Evolutionary conservation across 257 asterid genomes (phyloP).

Genomic region (Handroanthus guayacan): DNA sequence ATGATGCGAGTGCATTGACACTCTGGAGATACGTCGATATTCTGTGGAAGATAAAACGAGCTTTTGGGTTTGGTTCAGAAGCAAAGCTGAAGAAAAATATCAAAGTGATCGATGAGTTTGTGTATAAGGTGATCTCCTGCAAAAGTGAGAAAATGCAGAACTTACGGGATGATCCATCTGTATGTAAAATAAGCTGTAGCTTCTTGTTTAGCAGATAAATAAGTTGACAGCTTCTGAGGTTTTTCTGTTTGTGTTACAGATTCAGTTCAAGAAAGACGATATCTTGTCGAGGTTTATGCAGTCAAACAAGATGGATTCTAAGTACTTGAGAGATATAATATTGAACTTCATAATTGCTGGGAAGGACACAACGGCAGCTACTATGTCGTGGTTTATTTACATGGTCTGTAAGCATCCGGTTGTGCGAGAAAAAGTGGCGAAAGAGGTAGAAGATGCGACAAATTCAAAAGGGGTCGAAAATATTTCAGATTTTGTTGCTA

Average conservation of each 20-base stretch:
- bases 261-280: constrained; percentile 61
- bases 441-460: constrained; percentile 47
- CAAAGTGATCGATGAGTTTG: constrained; percentile 54
- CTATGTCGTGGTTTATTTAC: constrained; percentile 65
- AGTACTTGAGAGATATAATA: constrained; percentile 61
- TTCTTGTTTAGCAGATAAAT: not conserved
- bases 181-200: constrained; percentile 38
- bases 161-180: constrained; percentile 44
- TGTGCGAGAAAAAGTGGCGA: constrained; percentile 57
- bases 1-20: constrained; percentile 60
- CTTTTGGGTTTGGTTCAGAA: constrained; percentile 58
- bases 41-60: constrained; percentile 58
- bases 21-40: constrained; percentile 61
- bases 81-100: constrained; percentile 51
- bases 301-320: constrained; percentile 43
- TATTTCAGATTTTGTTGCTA: constrained; percentile 46
- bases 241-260: constrained; percentile 29
- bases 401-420: constrained; percentile 59
- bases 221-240: not conserved
- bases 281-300: constrained; percentile 64
- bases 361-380: constrained; percentile 59
- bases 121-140: constrained; percentile 53
- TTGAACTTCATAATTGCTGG: constrained; percentile 66
- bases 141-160: constrained; percentile 49
- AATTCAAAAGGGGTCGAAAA: constrained; percentile 24